Evolutionary conservation across 495 filamentous ascomycete species (phyloP), one percentile per base, ranked within the genome.

Genomic region (Acidomyces sp.): DNA sequence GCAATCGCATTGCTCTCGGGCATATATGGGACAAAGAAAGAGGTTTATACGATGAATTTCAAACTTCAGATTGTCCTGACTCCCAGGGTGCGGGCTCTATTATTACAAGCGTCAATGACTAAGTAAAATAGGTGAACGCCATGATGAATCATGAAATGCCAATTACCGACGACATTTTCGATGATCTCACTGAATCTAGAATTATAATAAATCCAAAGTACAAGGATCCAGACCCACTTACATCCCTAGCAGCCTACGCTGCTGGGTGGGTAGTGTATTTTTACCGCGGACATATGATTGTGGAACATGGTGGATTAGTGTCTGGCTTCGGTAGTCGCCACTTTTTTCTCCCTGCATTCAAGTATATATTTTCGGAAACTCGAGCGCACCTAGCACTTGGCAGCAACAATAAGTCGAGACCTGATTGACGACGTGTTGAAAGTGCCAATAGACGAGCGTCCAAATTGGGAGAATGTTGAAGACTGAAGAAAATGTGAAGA

Each of bases 1-100:
- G 45, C n/a, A 46, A 56, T 31, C 58, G 58, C n/a, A 55, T 66
- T 1, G 53, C 62, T 3, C 53, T 18, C 3, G 55, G 55, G 4
- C 55, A 66, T 19, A 26, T 12, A 7, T 47, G 38, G 37, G 11
- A 27, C 19, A 26, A 43, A 13, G 43, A 51, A 9, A 41, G 26
- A 30, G 22, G 17, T 31, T n/a, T 28, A 36, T 26, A 21, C 35
- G 24, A 40, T 23, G 1, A n/a, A 10, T 28, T 52, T 27, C 15
- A 30, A 35, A 11, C 22, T 7, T 18, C 19, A 19, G 26, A 47
- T 17, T 34, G 20, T 23, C 40, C 25, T 12, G 6, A 59, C 39
- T 49, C 25, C 10, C 55, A 41, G 19, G 44, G 44, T 11, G 37
- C 38, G 10, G 37, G 44, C 16, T 28, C 22, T 4, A 42, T 47